Percentiles rank a stretch among this genome's conserved stretches.
Conservation (phyloP, 306 rosid genomes). For the Mimosa pudica region DNA sequence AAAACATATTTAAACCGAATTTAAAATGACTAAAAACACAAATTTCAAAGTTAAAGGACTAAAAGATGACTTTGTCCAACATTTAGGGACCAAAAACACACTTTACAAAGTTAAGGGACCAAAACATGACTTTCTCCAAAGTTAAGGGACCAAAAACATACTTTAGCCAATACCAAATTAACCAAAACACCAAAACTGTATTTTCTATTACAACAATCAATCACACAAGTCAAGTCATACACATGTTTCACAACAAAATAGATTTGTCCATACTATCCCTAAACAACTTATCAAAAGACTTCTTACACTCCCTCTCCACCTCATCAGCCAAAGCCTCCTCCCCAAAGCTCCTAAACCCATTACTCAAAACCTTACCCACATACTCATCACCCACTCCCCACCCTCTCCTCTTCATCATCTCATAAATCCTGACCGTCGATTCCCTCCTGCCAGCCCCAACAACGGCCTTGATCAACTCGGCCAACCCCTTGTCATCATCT, state of each 20-base stretch:
- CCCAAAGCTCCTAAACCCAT: constrained; percentile 63
- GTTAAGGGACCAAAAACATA: no score
- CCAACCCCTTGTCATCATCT: constrained; percentile 59
- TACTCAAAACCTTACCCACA: constrained; percentile 62
- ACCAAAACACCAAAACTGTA: not conserved
- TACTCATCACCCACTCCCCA: constrained; percentile 66
- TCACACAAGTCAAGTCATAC: not conserved
- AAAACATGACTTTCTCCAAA: no score
- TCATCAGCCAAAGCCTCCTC: constrained; percentile 51
- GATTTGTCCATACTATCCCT: constrained; percentile 36
- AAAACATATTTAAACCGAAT: no score
- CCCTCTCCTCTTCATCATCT: constrained; percentile 65
- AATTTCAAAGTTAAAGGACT: no score
- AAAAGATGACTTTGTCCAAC: no score
- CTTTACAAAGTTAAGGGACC: no score
- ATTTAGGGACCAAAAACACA: no score
- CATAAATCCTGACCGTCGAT: constrained; percentile 75
- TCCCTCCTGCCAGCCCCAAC: constrained; percentile 62
- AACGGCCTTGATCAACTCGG: constrained; percentile 65
- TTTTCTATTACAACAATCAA: not conserved
- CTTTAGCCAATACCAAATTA: not conserved
- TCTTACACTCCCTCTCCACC: constrained; percentile 41
- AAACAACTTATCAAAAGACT: constrained; percentile 33
- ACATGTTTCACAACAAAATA: not conserved
- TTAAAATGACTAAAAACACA: no score